Evolutionary conservation across 2,329 filamentous ascomycete genomes (phyloP).

Genomic region (Lasiodiplodia sp.): DNA sequence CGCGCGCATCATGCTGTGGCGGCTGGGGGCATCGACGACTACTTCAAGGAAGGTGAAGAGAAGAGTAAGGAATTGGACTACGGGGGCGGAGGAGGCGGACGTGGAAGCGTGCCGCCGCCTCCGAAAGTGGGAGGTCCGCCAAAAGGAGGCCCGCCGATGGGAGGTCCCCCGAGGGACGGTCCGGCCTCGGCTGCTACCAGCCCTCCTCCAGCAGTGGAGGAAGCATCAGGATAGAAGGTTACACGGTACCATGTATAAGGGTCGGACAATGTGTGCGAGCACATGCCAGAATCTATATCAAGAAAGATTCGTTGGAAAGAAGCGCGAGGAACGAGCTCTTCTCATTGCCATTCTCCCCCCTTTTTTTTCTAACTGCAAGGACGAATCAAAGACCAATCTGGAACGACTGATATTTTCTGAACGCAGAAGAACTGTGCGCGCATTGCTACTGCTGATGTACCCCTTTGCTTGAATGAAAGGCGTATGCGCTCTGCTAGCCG

Average conservation of each 20-base stretch:
- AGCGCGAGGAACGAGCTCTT: not conserved
- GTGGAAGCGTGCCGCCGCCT: conserved; percentile 44
- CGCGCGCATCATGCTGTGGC: conserved; percentile 40
- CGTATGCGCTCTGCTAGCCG: not conserved
- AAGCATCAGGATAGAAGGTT: conserved; percentile 3
- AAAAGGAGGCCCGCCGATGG: conserved; percentile 42
- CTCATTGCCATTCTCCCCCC: conserved; percentile 5
- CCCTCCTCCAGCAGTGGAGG: not conserved
- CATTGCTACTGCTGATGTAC: not conserved
- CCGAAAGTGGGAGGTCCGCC: conserved; percentile 47
- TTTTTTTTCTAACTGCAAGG: not conserved
- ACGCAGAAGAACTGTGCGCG: not conserved
- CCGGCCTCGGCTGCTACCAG: conserved; percentile 30
- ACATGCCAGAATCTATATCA: not conserved
- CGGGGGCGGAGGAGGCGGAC: conserved; percentile 38
- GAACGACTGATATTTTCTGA: conserved; percentile 8
- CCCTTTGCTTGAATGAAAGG: not conserved
- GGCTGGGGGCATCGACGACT: conserved; percentile 50
- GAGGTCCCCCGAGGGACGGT: conserved; percentile 35
- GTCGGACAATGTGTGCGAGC: not conserved
- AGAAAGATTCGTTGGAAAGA: not conserved
- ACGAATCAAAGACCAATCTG: not conserved
- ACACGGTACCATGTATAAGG: not conserved
- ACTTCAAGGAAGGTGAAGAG: conserved; percentile 55
- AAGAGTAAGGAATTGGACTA: conserved; percentile 53